Base-by-base conservation (phyloP, 1,139 yeast genomes). In the Entelexis sorbosivorans region DNA sequence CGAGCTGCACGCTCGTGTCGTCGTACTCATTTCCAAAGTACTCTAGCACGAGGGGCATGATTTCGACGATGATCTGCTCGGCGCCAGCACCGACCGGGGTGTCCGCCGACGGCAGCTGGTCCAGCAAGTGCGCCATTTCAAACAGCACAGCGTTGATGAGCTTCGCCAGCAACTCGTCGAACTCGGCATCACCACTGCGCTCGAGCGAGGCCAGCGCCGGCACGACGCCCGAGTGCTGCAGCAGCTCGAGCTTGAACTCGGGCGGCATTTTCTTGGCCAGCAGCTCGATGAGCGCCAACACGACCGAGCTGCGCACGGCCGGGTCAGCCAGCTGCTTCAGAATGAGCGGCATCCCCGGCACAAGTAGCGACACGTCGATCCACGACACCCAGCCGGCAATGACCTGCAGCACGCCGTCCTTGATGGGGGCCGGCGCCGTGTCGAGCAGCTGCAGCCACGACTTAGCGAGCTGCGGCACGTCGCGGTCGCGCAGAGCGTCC, bases 191-290 rank as follows among this genome's bases (percentile, higher is more conserved):
- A 35, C 64, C 67, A 33, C 50, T 63, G 13, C 34, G 19, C 24
- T 35, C 48, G 32, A 28, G 32, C 11, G 47, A 16, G 28, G 32
- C 20, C 26, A 84, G 72, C 28, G 82, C 70, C 33, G 69, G 65
- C 1, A 88, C 78, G 54, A 91, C 70, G 61, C 85, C 79, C 50
- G 89, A 71, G 61, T 87, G 69, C 33, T 77, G 72, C 55, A 93
- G 71, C 44, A 93, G 74, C 63, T 88, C 86, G 51, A 89, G 69
- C 66, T 93, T 93, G 64, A 83, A 86, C n/a, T 74, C 71, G 0
- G 95, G 82, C 59, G 82, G 78, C 99, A 93, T 93, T 63, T 93
- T 93, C 65, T 93, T 93, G 59, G 87, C 76, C 49, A 91, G 74
- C 48, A 91, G 83, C 62, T 88, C 97, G 48, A 78, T 74, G 49